phyloP scores from a whole-genome alignment of 371 early-diverging fungal species.

The Phascolomyces articulosus region DNA sequence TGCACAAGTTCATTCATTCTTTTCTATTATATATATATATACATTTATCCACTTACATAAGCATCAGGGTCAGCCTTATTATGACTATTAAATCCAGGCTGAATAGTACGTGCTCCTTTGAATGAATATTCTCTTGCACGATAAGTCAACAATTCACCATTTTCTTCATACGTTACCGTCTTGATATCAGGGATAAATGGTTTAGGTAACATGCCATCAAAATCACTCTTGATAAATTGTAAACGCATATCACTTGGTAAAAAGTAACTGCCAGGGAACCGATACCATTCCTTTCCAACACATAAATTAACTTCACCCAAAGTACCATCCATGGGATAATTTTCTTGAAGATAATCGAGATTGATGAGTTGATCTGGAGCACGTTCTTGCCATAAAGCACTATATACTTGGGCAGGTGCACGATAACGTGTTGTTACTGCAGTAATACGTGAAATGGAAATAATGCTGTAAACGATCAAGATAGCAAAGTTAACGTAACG shows the following conservation, averaged over 20 bases:
- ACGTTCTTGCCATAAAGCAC: conserved; percentile 39
- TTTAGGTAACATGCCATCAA: conserved; percentile 73
- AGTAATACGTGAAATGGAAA: conserved; percentile 68
- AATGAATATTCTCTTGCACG: conserved; percentile 32
- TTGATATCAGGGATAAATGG: conserved; percentile 47
- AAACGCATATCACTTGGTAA: conserved; percentile 70
- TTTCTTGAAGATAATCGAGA: conserved; percentile 36
- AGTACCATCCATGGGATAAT: conserved; percentile 29
- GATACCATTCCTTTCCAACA: conserved; percentile 94
- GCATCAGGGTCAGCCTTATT: conserved; percentile 70
- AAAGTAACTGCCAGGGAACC: conserved; percentile 91
- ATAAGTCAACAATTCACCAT: conserved; percentile 27
- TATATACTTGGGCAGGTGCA: conserved; percentile 68
- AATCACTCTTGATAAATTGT: conserved; percentile 63
- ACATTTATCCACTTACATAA: conserved; percentile 66
- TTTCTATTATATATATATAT: no score
- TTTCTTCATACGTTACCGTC: conserved; percentile 26
- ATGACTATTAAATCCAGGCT: conserved; percentile 70
- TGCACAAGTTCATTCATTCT: no score
- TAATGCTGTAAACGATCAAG: conserved; percentile 34
- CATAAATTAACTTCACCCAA: conserved; percentile 63
- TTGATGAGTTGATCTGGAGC: conserved; percentile 33
- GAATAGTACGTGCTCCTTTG: conserved; percentile 47
- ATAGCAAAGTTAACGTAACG: conserved; percentile 40
- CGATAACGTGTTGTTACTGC: conserved; percentile 66